These are phyloP conservation scores for Friedmanniomyces simplex DNA, from an alignment of 495 filamentous ascomycete genomes.

Conservation along the genomic window DNA sequence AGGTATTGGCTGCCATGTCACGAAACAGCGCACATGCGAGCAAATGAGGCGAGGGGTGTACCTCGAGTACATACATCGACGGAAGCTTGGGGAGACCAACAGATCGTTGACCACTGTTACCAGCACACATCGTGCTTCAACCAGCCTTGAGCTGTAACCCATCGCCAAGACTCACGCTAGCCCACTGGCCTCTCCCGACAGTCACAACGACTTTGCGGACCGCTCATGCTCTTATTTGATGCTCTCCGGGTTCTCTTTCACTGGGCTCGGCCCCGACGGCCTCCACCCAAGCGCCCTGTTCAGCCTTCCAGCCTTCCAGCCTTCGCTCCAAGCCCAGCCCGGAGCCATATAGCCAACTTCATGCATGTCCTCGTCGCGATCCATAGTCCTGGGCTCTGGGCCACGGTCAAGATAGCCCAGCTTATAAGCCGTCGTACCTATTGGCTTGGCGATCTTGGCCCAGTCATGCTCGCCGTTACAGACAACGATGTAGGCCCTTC, in stretches of 20 bases:
- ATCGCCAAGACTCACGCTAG: background rate
- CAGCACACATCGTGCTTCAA: too few species aligned
- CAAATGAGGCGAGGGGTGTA: too few species aligned
- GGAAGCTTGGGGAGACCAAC: background rate
- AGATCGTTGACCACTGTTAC: too few species aligned
- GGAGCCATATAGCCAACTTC: slow-evolving; percentile 9
- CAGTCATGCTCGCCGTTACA: slow-evolving; percentile 61
- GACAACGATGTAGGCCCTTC: slow-evolving; percentile 61
- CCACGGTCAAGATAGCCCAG: slow-evolving; percentile 50
- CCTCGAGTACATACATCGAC: too few species aligned
- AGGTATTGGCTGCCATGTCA: background rate
- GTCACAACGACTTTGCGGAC: too few species aligned
- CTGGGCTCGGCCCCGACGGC: slow-evolving; percentile 31
- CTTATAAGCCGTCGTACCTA: slow-evolving; percentile 50
- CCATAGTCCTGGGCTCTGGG: slow-evolving; percentile 4
- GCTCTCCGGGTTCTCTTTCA: background rate
- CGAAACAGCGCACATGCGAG: background rate
- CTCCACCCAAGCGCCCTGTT: slow-evolving; percentile 52
- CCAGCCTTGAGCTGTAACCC: too few species aligned
- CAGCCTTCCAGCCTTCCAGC: slow-evolving; percentile 42
- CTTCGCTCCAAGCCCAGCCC: slow-evolving; percentile 48
- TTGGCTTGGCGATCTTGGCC: slow-evolving; percentile 50
- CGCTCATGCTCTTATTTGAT: background rate
- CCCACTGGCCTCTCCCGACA: too few species aligned
- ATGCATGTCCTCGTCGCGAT: slow-evolving; percentile 1